These are phyloP conservation scores for Paramyrothecium roridum DNA, from an alignment of 2,329 filamentous ascomycete species.

Conservation along the genomic window DNA sequence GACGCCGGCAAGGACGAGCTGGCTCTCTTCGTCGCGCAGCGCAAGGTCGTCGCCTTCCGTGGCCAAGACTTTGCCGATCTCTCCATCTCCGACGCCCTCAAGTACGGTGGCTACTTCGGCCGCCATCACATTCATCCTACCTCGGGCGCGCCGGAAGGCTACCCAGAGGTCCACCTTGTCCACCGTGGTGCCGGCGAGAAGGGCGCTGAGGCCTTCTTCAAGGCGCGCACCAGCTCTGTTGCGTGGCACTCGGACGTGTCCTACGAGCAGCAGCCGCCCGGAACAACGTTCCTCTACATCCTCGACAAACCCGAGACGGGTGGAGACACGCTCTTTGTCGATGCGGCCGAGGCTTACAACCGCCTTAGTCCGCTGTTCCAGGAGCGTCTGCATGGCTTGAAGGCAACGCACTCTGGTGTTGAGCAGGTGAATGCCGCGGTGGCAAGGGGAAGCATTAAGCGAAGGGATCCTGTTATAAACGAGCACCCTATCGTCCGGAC, in stretches of 20 bases:
- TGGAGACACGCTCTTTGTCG: constrained; percentile 81
- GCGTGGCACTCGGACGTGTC: constrained; percentile 90
- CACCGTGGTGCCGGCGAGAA: constrained; percentile 59
- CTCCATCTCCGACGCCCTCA: constrained; percentile 65
- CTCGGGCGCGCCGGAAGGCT: constrained; percentile 69
- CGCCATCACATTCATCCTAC: constrained; percentile 80
- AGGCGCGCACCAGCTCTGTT: constrained; percentile 70
- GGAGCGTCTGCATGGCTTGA: constrained; percentile 75
- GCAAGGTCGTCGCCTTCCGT: constrained; percentile 77
- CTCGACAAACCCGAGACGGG: constrained; percentile 78
- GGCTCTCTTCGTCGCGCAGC: constrained; percentile 70
- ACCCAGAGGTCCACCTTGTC: constrained; percentile 75
- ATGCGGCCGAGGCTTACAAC: constrained; percentile 77
- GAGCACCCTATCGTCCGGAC: constrained; percentile 78
- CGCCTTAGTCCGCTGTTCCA: constrained; percentile 76
- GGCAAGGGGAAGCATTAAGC: constrained; percentile 65
- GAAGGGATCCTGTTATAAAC: constrained; percentile 71
- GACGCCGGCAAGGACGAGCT: constrained; percentile 73
- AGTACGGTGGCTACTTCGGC: constrained; percentile 73
- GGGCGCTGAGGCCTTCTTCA: constrained; percentile 57
- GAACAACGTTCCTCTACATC: constrained; percentile 85
- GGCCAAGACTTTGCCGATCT: constrained; percentile 71
- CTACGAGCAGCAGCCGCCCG: constrained; percentile 84
- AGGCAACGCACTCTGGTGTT: constrained; percentile 75
- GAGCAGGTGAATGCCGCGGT: constrained; percentile 74